Evolutionary conservation across 129 eudicot species (phyloP), one percentile per base, ranked within the genome.

Genomic region (Lactuca saligna): DNA sequence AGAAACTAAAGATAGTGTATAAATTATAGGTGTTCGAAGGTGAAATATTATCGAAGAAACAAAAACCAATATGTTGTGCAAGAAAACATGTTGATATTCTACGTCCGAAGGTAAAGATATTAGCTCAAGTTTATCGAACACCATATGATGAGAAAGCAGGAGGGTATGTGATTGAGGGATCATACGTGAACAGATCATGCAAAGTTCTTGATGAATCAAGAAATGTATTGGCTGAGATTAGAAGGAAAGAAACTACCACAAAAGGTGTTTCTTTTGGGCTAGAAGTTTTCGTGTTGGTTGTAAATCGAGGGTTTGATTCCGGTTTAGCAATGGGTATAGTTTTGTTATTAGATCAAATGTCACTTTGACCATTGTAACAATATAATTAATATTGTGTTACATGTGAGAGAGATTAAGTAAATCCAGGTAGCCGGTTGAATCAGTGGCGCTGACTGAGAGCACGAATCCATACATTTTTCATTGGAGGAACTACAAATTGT

Each of bases 301-400:
- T 83, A 49, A 56, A 75, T 75, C 82, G 80, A 15, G 92, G 90
- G 46, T 80, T 89, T 9, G 86, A 81, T 66, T 61, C 84, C 4
- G 78, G 82, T 14, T 75, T 93, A 20, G 96, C 90, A 34, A 86
- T 93, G 98, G 82, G 86, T 65, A 62, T 93, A 57, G 84, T 93
- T 49, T 79, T 93, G 72, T 44, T 93, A 16, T 78, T 93, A 20
- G 96, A 93, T 77, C 96, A 87, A 75, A 93, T 93, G 98, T 93
- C 79, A 63, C 69, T 85, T 32, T 90, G 53, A 74, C 7, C 3
- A 9, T 13, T 57, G 55, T 51, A 38, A 57, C 73, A 41, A 16
- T 62, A 33, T 51, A 1, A 20, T 61, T 51, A 1, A 20, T 61
- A 17, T 4, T 61, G 80, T 76, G 6, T 69, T 62, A 69, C 71